Base-by-base conservation (phyloP, 2,329 filamentous ascomycete species). In the Penicillium sp. region DNA sequence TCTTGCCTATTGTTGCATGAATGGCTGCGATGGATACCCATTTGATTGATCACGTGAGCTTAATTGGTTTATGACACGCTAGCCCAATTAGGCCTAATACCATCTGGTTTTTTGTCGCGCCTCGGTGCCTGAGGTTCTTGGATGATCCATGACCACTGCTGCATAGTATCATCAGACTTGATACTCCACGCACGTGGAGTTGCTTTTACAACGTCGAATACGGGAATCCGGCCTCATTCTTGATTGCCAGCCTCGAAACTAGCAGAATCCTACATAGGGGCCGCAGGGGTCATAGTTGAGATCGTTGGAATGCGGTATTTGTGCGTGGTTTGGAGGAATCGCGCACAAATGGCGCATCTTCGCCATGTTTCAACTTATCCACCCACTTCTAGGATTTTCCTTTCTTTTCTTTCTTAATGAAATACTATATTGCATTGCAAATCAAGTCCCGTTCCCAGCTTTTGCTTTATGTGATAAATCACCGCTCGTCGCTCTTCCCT, bases 311-410 rank as follows among this genome's bases (percentile, higher is more conserved):
- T 73, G 71, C 66, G 71, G 61, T 56, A 71, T 71, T 73, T 73
- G 68, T 72, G 71, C 71, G 71, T 67, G 38, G 50, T 69, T 64
- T 65, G 62, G 59, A 32, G 40, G 32, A 14, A 49, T 47, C 50
- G 58, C 69, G 70, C 70, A 70, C 63, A 73, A 73, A 72, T 63
- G 40, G 45, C 70, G 66, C 70, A 71, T 60, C 59, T 43, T 56
- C 38, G 57, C 52, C 54, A 50, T 47, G 58, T 57, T 50, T 57
- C 56, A 18, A 52, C 37, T 39, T 32, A 18, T 55, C 57, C 53
- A 49, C 45, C 22, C 22, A 35, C 4, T 61, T 67, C 57, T 49
- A 47, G 31, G n/a, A n/a, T 44, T 57, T 59, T 61, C 50, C 48
- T 52, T 54, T 56, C 38, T 50, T 54, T 53, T 54, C 48, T 46